These are phyloP conservation scores for Endocalyx cinctus DNA, from an alignment of 2,329 filamentous ascomycete genomes.

Conservation along the genomic window DNA sequence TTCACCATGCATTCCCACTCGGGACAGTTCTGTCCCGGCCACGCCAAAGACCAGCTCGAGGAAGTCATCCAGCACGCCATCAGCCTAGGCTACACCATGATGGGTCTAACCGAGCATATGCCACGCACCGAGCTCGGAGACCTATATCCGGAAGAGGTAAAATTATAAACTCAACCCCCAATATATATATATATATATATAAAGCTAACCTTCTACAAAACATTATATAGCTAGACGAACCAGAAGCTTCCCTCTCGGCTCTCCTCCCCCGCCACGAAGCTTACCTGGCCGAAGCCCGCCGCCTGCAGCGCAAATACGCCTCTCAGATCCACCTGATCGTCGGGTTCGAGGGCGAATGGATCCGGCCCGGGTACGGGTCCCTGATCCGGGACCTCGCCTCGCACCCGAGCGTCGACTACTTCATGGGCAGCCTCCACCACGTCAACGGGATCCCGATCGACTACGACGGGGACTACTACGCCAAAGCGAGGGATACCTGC, in stretches of 20 bases:
- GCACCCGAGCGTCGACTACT: constrained; percentile 72
- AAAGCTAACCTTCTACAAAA: constrained; percentile 13
- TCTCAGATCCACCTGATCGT: constrained; percentile 72
- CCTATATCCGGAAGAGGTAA: constrained; percentile 87
- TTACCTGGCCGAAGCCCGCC: constrained; percentile 71
- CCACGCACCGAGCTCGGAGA: constrained; percentile 69
- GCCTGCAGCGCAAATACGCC: constrained; percentile 67
- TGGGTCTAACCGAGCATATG: constrained; percentile 94
- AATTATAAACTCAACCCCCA: constrained; percentile 1
- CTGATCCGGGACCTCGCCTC: constrained; percentile 56
- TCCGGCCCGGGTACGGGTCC: constrained; percentile 58
- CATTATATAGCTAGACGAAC: constrained; percentile 42
- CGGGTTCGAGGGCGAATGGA: constrained; percentile 92
- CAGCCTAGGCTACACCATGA: constrained; percentile 69
- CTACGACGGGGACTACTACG: constrained; percentile 67
- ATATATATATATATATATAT: constrained; percentile 1
- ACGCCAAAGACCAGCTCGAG: constrained; percentile 82
- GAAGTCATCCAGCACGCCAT: constrained; percentile 79
- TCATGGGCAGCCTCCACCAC: constrained; percentile 91
- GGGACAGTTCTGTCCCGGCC: constrained; percentile 89
- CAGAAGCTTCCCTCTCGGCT: constrained; percentile 40
- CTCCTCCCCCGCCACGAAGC: constrained; percentile 58
- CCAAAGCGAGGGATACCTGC: constrained; percentile 44
- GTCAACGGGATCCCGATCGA: constrained; percentile 85
- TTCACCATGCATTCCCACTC: constrained; percentile 98